phyloP scores from a whole-genome alignment of 1,284 basidiomycete genomes.

The Trametes pubescens region DNA sequence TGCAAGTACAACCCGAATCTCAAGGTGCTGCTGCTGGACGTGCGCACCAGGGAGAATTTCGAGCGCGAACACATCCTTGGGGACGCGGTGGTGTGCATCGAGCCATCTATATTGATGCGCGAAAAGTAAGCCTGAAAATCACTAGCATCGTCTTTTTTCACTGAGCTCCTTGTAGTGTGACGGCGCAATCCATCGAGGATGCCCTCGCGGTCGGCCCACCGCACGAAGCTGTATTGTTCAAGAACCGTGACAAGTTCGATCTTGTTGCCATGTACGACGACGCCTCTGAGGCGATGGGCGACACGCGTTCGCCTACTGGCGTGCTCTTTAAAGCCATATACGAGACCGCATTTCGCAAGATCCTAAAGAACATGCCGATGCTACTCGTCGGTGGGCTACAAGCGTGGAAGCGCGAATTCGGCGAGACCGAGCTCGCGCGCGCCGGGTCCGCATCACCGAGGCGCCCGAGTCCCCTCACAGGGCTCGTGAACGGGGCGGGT shows the following conservation, averaged over 20 bases:
- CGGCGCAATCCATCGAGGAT: slow-evolving; percentile 75
- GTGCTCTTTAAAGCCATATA: slow-evolving; percentile 74
- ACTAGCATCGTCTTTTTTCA: neutral
- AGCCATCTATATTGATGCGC: slow-evolving; percentile 79
- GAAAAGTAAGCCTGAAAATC: slow-evolving; percentile 60
- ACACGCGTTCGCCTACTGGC: slow-evolving; percentile 60
- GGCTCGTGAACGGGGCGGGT: slow-evolving; percentile 28
- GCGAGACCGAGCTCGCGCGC: slow-evolving; percentile 55
- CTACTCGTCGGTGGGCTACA: slow-evolving; percentile 88
- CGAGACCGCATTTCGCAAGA: slow-evolving; percentile 76
- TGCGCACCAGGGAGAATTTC: slow-evolving; percentile 82
- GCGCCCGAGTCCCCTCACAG: slow-evolving; percentile 20
- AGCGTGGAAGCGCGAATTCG: slow-evolving; percentile 81
- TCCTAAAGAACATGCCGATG: slow-evolving; percentile 81
- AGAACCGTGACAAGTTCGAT: slow-evolving; percentile 87
- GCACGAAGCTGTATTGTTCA: slow-evolving; percentile 77
- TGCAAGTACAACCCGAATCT: slow-evolving; percentile 64
- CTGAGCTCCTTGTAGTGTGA: slow-evolving; percentile 57
- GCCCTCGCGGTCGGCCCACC: slow-evolving; percentile 78
- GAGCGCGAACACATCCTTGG: slow-evolving; percentile 76
- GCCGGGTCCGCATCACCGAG: slow-evolving; percentile 36
- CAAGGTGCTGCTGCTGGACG: slow-evolving; percentile 84
- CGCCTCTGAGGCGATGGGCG: slow-evolving; percentile 66
- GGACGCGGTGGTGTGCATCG: slow-evolving; percentile 84
- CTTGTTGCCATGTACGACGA: slow-evolving; percentile 91